Evolutionary conservation across 305 asterid species (phyloP), one percentile per base, ranked within the genome.

Genomic region (Fraxinus platypoda): DNA sequence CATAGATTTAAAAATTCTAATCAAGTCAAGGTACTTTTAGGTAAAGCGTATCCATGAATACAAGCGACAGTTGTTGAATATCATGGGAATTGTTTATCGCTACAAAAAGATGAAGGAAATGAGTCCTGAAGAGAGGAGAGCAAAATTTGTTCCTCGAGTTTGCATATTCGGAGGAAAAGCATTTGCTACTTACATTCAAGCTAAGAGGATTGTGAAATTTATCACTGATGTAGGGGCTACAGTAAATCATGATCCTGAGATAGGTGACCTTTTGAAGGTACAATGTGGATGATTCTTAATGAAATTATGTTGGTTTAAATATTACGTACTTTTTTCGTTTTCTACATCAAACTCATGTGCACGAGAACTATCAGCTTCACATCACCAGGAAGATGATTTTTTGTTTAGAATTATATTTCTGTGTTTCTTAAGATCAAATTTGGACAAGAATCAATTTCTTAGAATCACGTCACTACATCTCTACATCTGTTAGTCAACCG

Each of bases 81-180:
- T 91, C 70, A 33, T 91, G 79, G 93, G 92, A 34, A 87, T 89
- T 8, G 91, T 88, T 77, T 89, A 90, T 76, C 92, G 90, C 71
- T 91, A 88, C 83, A 90, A 91, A 85, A 89, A 87, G 91, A 91
- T 91, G 92, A 91, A 91, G 28, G 93, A 89, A 77, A 87, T 89
- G 91, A 90, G 84, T 38, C 83, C 84, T 78, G 87, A 84, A 80
- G 93, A 90, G 81, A 86, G 93, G 83, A 85, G 86, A 81, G 88
- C 77, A 17, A 88, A 85, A 26, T 89, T 80, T 81, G 94, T 89
- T 54, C 91, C 93, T 17, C 85, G 91, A 41, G 92, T 90, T 37
- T 91, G 94, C 87, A 83, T 91, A 83, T 91, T 91, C 81, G 95
- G 93, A 26, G 95, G 93, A 74, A 91, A 91, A 81, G 92, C 93